A percentile compares a stretch with the other conserved stretches of the same genome.
Conservation (phyloP, 1,284 basidiomycete genomes). For the Boletus semigastroideus region DNA sequence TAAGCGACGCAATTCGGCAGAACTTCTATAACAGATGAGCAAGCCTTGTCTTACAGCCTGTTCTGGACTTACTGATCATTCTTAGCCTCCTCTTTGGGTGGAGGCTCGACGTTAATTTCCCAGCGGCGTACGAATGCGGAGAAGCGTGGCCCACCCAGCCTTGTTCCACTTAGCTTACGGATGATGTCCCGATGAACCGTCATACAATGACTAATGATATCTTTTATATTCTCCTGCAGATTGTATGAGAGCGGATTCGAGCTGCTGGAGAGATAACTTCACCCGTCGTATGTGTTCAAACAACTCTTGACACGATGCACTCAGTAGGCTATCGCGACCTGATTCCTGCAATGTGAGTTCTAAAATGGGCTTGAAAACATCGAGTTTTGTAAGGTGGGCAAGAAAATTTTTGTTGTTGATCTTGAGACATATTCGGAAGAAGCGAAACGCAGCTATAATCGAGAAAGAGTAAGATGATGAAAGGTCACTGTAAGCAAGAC, state of each 20-base stretch:
- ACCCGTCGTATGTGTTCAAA: conserved; percentile 90
- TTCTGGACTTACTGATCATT: conserved; percentile 23
- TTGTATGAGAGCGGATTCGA: conserved; percentile 6
- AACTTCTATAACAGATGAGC: conserved; percentile 34
- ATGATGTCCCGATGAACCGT: conserved; percentile 70
- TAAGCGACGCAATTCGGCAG: conserved; percentile 42
- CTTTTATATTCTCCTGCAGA: conserved; percentile 81
- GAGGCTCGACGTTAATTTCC: conserved; percentile 91
- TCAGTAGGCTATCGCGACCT: conserved; percentile 86
- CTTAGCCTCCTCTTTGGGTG: conserved; percentile 55
- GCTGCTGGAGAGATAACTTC: conserved; percentile 25
- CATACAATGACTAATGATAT: conserved; percentile 84
- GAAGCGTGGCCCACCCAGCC: conserved; percentile 69
- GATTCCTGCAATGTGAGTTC: conserved; percentile 82
- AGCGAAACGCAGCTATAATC: conserved; percentile 78
- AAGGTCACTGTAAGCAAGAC: conserved; percentile 24
- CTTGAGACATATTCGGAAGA: conserved; percentile 85
- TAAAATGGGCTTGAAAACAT: conserved; percentile 81
- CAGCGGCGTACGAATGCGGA: conserved; percentile 73
- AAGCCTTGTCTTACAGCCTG: neutral
- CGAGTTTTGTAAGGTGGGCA: conserved; percentile 82
- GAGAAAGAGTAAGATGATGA: conserved; percentile 11
- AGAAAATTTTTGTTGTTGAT: conserved; percentile 87
- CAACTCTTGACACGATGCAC: conserved; percentile 93
- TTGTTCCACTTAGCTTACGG: conserved; percentile 60